phyloP scores from a whole-genome alignment of 73 alveolate genomes.

The Tetrahymena thermophila region DNA sequence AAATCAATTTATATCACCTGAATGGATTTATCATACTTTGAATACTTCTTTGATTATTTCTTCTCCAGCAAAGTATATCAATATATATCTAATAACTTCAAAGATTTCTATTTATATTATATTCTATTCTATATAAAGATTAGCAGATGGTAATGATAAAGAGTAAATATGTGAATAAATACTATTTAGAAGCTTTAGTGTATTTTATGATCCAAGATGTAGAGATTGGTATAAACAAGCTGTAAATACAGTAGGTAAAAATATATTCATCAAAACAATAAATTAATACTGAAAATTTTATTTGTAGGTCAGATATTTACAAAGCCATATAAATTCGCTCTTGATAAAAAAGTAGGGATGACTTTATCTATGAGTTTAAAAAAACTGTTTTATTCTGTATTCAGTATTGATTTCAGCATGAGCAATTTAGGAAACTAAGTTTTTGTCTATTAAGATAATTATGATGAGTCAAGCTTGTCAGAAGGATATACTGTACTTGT shows the following conservation, averaged over 20 bases:
- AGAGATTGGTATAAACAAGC: background rate
- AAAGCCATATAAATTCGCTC: background rate
- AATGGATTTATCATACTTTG: background rate
- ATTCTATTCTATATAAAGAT: background rate
- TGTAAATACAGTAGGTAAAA: background rate
- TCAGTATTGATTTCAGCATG: background rate
- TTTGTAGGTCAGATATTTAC: background rate
- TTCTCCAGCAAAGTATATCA: background rate
- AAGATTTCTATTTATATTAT: too few relatives aligned
- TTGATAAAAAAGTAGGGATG: background rate
- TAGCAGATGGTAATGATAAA: background rate
- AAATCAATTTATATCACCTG: background rate
- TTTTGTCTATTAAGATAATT: background rate
- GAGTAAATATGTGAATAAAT: background rate
- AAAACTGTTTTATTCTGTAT: background rate
- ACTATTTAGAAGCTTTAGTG: background rate
- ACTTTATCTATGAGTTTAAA: background rate
- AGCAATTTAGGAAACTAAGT: background rate
- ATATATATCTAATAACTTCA: too few relatives aligned
- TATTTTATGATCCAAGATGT: background rate
- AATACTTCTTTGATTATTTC: background rate
- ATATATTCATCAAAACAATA: background rate
- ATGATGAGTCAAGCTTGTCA: too few relatives aligned
- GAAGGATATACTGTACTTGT: too few relatives aligned
- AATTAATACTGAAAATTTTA: background rate